These are phyloP conservation scores for Reticulascus tulasneorum DNA, from an alignment of 2,329 filamentous ascomycete species.

Conservation along the genomic window DNA sequence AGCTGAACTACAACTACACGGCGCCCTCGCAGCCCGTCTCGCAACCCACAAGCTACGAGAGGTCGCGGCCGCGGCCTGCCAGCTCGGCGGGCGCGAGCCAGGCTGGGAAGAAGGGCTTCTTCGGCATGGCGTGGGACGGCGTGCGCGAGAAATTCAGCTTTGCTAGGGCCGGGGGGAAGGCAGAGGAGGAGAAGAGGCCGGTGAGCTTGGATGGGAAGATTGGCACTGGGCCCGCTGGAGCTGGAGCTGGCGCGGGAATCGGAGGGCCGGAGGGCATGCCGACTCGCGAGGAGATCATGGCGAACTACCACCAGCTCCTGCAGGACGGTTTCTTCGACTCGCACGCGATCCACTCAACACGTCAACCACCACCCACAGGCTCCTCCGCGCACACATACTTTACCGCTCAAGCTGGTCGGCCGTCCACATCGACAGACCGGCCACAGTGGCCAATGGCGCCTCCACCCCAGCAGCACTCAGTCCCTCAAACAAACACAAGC, in stretches of 20 bases:
- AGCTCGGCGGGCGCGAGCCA: slow-evolving; percentile 12
- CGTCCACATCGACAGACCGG: slow-evolving; percentile 11
- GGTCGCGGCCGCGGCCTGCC: slow-evolving; percentile 11
- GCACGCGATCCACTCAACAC: slow-evolving; percentile 54
- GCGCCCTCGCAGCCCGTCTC: slow-evolving; percentile 10
- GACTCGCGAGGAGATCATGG: slow-evolving; percentile 47
- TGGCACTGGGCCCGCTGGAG: slow-evolving; percentile 4
- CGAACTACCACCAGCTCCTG: slow-evolving; percentile 54
- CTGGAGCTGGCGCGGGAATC: background rate
- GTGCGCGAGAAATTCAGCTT: slow-evolving; percentile 21
- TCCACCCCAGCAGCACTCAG: too few species aligned
- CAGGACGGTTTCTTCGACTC: slow-evolving; percentile 55
- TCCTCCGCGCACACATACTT: slow-evolving; percentile 8
- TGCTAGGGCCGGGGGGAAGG: slow-evolving; percentile 14
- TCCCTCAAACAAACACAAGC: slow-evolving; percentile 9
- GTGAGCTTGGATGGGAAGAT: slow-evolving; percentile 16
- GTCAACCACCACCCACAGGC: slow-evolving; percentile 34
- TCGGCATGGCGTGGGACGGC: too few species aligned
- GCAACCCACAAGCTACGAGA: slow-evolving; percentile 6
- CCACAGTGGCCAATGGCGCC: slow-evolving; percentile 18
- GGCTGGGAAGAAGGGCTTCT: slow-evolving; percentile 20
- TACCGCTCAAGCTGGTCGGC: slow-evolving; percentile 9
- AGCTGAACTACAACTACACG: slow-evolving; percentile 16
- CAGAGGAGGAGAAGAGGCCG: slow-evolving; percentile 14
- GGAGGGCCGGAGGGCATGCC: slow-evolving; percentile 23